Conservation (phyloP, 306 rosid genomes). For the Quercus variabilis region DNA sequence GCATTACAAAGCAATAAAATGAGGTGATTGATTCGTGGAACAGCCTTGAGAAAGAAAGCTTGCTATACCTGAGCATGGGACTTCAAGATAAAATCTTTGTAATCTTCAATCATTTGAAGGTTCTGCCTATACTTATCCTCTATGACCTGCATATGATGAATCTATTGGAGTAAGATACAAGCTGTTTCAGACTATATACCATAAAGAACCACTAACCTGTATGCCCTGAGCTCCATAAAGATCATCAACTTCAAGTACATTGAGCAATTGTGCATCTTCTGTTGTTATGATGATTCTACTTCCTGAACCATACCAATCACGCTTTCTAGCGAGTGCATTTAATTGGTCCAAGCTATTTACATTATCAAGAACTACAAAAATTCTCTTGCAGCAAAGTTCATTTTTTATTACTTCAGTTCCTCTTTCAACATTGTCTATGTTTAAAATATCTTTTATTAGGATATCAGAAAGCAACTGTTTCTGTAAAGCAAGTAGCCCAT, state of each 20-base stretch:
- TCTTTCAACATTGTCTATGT: no score
- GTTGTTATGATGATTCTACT: no score
- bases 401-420: no score
- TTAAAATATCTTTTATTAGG: no score
- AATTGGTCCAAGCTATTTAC: no score
- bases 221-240: constrained; percentile 16
- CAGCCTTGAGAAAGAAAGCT: not conserved
- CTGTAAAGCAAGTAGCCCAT: no score
- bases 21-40: not conserved
- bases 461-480: no score
- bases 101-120: not conserved
- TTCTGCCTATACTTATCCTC: constrained; percentile 11
- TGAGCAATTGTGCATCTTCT: no score
- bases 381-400: no score
- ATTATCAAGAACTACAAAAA: no score
- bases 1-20: not conserved
- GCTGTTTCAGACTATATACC: not conserved
- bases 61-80: not conserved
- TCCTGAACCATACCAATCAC: no score
- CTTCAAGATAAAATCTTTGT: not conserved
- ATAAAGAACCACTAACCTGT: not conserved
- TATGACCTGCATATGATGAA: constrained; percentile 12
- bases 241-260: not conserved
- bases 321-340: no score
- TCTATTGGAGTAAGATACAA: not conserved